Base-by-base conservation (phyloP, 1,284 basidiomycete genomes). In the Ceratobasidium papillatum region DNA sequence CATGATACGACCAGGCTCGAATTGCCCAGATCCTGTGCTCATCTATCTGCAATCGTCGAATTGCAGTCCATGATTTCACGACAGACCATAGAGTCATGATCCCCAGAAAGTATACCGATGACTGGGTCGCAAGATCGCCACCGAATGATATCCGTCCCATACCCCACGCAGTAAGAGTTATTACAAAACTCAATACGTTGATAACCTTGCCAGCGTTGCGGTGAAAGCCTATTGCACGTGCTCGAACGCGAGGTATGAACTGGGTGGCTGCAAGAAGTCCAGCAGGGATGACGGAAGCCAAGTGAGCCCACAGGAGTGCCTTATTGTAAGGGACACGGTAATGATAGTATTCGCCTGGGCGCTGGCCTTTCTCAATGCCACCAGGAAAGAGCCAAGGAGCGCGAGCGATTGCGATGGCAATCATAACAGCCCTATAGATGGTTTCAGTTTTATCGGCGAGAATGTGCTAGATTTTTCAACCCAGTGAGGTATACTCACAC, bases 171-270 rank as follows among this genome's bases (percentile, higher is more conserved):
- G 27, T 30, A 12, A 65, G 9, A 14, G 63, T 52, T 25, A 54
- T 59, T 43, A 71, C 32, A 19, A 71, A 22, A 12, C 36, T 71
- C 7, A 71, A 32, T 3, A 59, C 17, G 22, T 71, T 71, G 30
- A 59, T 30, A 19, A 71, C 19, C 19, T 12, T 71, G n/a, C 66
- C 66, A 27, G 43, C 66, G 19, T 41, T 43, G 38, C 66, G 66
- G 45, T 71, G 66, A 17, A 54, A 59, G 1, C 38, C 25, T 8
- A 59, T 71, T 14, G 41, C 51, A 56, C 54, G 52, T 8, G 38
- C 19, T n/a, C 66, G 66, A 41, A 71, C 17, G 17, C 66, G 66
- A 12, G 66, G 66, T 22, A 71, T 38, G 30, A 71, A 71, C 22
- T 71, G 66, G 14, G 34, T 12, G 34, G 25, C 38, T 2, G 66